Evolutionary conservation across 768 basidiomycete genomes (phyloP), one percentile per base, ranked within the genome.

Genomic region (Tricholoma furcatifolium): DNA sequence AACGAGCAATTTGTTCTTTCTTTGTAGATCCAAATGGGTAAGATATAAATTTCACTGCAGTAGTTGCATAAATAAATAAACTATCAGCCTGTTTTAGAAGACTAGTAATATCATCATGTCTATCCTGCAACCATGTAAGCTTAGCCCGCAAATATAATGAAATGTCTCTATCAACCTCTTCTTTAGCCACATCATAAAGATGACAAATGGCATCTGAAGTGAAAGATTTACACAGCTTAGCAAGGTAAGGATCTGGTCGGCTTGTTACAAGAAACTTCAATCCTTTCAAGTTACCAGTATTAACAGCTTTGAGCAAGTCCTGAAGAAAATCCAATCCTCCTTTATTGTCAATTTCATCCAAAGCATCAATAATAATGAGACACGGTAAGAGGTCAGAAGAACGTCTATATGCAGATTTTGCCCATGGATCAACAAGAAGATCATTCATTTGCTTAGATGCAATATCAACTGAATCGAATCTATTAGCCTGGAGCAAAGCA

Each of bases 381-480:
- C 17, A 38, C 12, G 36, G 10, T 38, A 11, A 11, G 12, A 17
- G 20, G 18, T 43, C 40, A 5, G 17, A n/a, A 27, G 7, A 15
- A 15, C 51, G 56, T 3, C 35, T 20, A 35, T 32, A 21, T 38
- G 47, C 36, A 24, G 48, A 60, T 39, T 52, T 31, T 18, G 49
- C 36, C 64, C 64, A 65, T 41, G 64, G 62, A 20, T 48, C 51
- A 24, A 14, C 36, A 12, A 38, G 14, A 4, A 38, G 36, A 11
- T 38, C 14, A 17, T 38, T 38, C 4, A 38, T 12, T 11, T 38
- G 14, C 12, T 14, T 17, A 38, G 17, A 12, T 38, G 12, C 14
- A 14, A 14, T 38, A 11, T 14, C 12, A 38, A 38, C 14, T 5
- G 35, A n/a, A 5, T 31, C n/a, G 2, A 18, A 14, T 6, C 18